A percentile compares a stretch with the other conserved stretches of the same genome.
These are phyloP conservation scores for Alternaria tenuissima DNA, from an alignment of 2,329 filamentous ascomycete species.

Conservation along the genomic window DNA sequence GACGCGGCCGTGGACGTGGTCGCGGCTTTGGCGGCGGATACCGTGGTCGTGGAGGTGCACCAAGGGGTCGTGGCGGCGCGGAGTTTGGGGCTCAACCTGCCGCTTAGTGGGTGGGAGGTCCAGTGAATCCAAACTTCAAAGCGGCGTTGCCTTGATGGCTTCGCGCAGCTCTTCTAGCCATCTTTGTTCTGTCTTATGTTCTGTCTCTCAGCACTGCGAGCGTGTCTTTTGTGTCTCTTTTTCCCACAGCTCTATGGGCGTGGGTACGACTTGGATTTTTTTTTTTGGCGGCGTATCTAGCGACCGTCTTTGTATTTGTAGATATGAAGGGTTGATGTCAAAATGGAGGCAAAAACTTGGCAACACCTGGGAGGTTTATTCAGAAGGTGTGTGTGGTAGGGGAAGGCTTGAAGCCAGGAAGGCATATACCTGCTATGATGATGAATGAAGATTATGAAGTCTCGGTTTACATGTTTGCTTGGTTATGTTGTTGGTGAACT, in stretches of 20 bases:
- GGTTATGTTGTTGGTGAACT: not conserved
- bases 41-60: conserved; percentile 57
- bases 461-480: not conserved
- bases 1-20: conserved; percentile 69
- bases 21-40: conserved; percentile 57
- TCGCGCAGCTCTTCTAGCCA: not conserved
- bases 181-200: not conserved
- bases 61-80: conserved; percentile 39
- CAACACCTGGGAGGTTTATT: not conserved
- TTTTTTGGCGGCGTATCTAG: conserved; percentile 13
- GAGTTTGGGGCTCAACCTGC: conserved; percentile 34
- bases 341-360: conserved; percentile 3
- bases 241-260: conserved; percentile 17
- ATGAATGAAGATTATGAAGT: conserved; percentile 12
- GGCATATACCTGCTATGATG: conserved; percentile 16
- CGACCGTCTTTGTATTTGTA: conserved; percentile 20
- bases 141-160: not conserved
- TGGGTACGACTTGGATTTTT: conserved; percentile 4
- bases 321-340: conserved; percentile 2
- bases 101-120: conserved; percentile 21
- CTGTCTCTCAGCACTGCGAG: not conserved
- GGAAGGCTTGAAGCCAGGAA: not conserved
- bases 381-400: not conserved
- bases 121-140: not conserved
- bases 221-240: conserved; percentile 2